A percentile compares a stretch with the other conserved stretches of the same genome.
Evolutionary conservation across 1,284 basidiomycete species (phyloP).

Genomic region (Ustilago trichophora): DNA sequence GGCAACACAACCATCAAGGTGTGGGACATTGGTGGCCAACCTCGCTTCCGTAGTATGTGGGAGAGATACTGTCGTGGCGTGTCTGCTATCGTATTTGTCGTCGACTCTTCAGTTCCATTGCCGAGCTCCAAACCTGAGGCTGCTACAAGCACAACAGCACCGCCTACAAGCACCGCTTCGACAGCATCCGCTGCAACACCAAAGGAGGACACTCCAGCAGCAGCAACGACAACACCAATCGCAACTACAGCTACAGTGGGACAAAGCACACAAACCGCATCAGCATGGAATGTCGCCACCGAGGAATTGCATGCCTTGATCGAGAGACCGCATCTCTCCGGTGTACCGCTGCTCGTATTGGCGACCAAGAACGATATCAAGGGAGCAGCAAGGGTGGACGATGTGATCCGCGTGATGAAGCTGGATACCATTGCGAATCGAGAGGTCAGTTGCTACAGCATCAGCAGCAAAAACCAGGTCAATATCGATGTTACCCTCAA

Average conservation of each 20-base stretch:
- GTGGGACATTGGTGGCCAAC: slow-evolving; percentile 94
- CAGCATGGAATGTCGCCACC: slow-evolving; percentile 72
- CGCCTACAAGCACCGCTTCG: background rate
- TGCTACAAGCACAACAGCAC: background rate
- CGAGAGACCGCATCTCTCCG: slow-evolving; percentile 75
- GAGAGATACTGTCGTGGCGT: slow-evolving; percentile 94
- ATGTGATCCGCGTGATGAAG: slow-evolving; percentile 83
- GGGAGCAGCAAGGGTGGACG: slow-evolving; percentile 81
- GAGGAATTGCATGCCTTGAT: slow-evolving; percentile 91
- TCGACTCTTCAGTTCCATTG: slow-evolving; percentile 35
- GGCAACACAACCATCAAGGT: slow-evolving; percentile 91
- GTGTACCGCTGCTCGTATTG: slow-evolving; percentile 89
- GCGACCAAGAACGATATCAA: slow-evolving; percentile 95
- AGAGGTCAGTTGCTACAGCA: slow-evolving; percentile 69
- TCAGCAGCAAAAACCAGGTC: slow-evolving; percentile 84
- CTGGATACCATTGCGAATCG: slow-evolving; percentile 74
- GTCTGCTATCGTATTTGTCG: slow-evolving; percentile 86
- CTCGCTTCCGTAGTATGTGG: slow-evolving; percentile 86
- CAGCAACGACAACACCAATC: slow-evolving; percentile 1
- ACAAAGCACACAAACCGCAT: slow-evolving; percentile 10
- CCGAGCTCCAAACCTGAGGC: slow-evolving; percentile 22
- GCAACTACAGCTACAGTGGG: background rate
- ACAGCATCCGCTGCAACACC: slow-evolving; percentile 2
- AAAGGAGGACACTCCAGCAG: slow-evolving; percentile 5
- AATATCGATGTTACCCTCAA: slow-evolving; percentile 75